Evolutionary conservation across 2,329 filamentous ascomycete genomes (phyloP).

Genomic region (Fusarium begoniae): DNA sequence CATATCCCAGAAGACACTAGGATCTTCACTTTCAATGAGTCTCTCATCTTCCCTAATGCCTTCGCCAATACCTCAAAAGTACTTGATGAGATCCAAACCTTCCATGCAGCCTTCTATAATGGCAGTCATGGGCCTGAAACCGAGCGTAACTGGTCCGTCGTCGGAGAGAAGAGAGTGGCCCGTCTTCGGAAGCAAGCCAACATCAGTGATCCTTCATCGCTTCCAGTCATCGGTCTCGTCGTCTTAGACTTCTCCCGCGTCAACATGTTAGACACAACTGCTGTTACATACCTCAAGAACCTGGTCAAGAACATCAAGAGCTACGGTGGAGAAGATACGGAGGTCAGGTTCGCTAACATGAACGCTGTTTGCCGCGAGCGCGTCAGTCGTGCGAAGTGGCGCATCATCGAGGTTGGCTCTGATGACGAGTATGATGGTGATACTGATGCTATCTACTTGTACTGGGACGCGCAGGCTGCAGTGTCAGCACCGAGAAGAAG

Average conservation of each 20-base stretch:
- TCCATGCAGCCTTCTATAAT: constrained; percentile 52
- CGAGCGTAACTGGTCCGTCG: constrained; percentile 64
- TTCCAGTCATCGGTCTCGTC: constrained; percentile 55
- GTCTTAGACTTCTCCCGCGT: constrained; percentile 63
- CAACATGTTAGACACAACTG: constrained; percentile 64
- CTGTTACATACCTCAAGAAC: constrained; percentile 58
- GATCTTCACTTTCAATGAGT: constrained; percentile 65
- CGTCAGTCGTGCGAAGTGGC: constrained; percentile 52
- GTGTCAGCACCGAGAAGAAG: constrained; percentile 31
- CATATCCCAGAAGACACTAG: constrained; percentile 59
- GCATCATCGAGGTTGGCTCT: constrained; percentile 16
- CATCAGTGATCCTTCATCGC: constrained; percentile 45
- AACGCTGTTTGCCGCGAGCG: constrained; percentile 52
- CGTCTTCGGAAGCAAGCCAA: constrained; percentile 54
- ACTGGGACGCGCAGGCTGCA: constrained; percentile 28
- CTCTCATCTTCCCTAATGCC: constrained; percentile 70
- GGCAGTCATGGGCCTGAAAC: constrained; percentile 43
- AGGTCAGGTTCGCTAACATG: constrained; percentile 61
- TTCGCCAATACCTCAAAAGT: constrained; percentile 60
- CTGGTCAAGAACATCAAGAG: constrained; percentile 58
- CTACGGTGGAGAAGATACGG: constrained; percentile 57
- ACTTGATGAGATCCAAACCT: constrained; percentile 59
- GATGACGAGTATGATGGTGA: constrained; percentile 11
- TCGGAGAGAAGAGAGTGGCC: constrained; percentile 56
- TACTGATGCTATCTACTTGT: constrained; percentile 12